These are phyloP conservation scores for Hondaea fermentalgiana DNA, from an alignment of 108 stramenopile species.

Conservation along the genomic window DNA sequence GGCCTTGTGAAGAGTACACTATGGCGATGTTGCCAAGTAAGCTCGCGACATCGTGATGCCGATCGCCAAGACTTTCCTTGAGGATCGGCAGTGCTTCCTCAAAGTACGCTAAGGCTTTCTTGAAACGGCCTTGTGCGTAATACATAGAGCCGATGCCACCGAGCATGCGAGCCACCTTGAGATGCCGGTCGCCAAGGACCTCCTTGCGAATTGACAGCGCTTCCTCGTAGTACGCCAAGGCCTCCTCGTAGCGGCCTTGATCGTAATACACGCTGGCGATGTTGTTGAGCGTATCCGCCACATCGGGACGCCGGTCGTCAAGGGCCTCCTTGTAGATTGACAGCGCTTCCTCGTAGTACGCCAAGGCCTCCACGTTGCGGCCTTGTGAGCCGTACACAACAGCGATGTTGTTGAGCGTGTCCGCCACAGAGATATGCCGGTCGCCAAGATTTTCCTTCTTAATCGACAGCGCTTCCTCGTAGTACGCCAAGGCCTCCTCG, in stretches of 20 bases:
- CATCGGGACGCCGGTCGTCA: too few relatives aligned
- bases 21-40: not conserved
- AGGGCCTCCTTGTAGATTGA: too few relatives aligned
- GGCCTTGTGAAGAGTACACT: not conserved
- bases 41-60: not conserved
- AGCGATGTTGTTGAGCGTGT: too few relatives aligned
- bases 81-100: not conserved
- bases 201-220: not conserved
- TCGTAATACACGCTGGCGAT: too few relatives aligned
- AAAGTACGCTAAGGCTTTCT: not conserved
- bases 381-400: too few relatives aligned
- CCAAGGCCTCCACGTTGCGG: too few relatives aligned
- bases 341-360: too few relatives aligned
- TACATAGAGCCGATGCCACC: not conserved
- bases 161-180: not conserved
- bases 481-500: too few relatives aligned
- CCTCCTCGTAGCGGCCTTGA: not conserved
- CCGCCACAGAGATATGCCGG: too few relatives aligned
- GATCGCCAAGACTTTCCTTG: not conserved
- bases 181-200: not conserved
- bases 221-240: not conserved
- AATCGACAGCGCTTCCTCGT: too few relatives aligned
- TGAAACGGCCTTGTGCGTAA: not conserved
- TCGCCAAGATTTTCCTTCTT: too few relatives aligned
- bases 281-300: too few relatives aligned